These are phyloP conservation scores for Scortechinia acanthostroma DNA, from an alignment of 2,329 filamentous ascomycete genomes.

Conservation along the genomic window DNA sequence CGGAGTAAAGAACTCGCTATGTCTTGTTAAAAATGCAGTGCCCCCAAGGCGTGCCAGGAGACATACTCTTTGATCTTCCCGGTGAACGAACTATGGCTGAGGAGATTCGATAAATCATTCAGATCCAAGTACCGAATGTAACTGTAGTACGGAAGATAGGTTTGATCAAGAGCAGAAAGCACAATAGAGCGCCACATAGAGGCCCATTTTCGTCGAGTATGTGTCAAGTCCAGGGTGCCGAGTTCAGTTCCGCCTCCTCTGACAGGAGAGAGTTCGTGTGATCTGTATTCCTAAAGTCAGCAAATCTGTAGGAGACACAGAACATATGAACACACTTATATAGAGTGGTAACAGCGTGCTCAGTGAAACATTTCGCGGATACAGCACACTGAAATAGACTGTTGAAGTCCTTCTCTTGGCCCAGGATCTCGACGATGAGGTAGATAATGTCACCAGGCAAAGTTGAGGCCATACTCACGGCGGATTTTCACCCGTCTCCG, in stretches of 20 bases:
- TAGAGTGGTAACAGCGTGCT: background rate
- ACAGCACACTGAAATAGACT: background rate
- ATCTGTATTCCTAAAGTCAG: background rate
- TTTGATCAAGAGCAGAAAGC: background rate
- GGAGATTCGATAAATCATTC: background rate
- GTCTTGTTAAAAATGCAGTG: slow-evolving; percentile 1
- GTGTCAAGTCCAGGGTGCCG: no score
- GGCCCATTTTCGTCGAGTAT: no score
- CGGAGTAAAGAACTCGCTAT: background rate
- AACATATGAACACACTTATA: background rate
- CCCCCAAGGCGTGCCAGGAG: background rate
- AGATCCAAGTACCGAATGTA: slow-evolving; percentile 1
- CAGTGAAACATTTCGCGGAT: background rate
- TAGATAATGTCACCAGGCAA: background rate
- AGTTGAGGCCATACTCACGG: background rate
- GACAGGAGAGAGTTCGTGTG: background rate
- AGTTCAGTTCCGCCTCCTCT: background rate
- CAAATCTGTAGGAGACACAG: no score
- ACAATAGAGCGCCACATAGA: background rate
- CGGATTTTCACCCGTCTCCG: no score
- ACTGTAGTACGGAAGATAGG: slow-evolving; percentile 1
- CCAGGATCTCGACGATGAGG: background rate
- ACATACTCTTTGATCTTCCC: background rate
- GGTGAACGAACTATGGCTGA: background rate
- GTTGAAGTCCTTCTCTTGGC: background rate